Evolutionary conservation across 176 grass and related monocot species (phyloP).

Genomic region (Secale cereale): DNA sequence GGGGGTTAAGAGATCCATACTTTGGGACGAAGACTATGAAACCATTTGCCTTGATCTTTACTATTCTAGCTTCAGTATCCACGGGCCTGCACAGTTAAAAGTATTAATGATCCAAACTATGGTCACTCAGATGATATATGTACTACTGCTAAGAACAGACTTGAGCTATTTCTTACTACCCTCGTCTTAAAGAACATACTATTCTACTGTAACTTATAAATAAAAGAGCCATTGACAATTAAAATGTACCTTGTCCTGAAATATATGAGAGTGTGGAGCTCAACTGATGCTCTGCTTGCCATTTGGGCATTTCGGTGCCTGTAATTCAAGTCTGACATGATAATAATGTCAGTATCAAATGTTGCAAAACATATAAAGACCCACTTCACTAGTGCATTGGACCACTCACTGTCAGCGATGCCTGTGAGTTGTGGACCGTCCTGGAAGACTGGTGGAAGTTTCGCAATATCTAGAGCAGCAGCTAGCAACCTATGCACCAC

Average conservation of each 20-base stretch:
- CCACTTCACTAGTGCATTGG: constrained; percentile 1
- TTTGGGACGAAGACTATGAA: constrained; percentile 98
- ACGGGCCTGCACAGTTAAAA: constrained; percentile 60
- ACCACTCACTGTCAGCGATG: constrained; percentile 86
- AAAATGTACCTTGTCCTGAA: constrained; percentile 84
- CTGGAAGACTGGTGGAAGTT: constrained; percentile 90
- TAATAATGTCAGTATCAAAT: constrained; percentile 34
- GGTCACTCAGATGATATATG: constrained; percentile 4
- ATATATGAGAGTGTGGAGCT: constrained; percentile 95
- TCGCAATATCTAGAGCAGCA: constrained; percentile 85
- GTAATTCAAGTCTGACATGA: constrained; percentile 76
- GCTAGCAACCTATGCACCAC: constrained; percentile 96
- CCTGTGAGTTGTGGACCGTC: constrained; percentile 82
- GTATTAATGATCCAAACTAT: background rate
- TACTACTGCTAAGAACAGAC: constrained; percentile 8
- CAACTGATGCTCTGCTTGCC: constrained; percentile 94
- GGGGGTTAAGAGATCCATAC: constrained; percentile 34
- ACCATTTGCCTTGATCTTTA: constrained; percentile 97
- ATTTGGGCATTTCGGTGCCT: constrained; percentile 97
- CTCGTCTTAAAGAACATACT: background rate
- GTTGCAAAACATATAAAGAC: constrained; percentile 12
- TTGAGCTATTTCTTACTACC: constrained; percentile 11
- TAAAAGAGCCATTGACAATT: background rate
- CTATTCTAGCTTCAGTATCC: constrained; percentile 90
- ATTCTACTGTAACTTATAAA: constrained; percentile 10